phyloP scores from a whole-genome alignment of 139 green algal species.

The Micractinium sp. region DNA sequence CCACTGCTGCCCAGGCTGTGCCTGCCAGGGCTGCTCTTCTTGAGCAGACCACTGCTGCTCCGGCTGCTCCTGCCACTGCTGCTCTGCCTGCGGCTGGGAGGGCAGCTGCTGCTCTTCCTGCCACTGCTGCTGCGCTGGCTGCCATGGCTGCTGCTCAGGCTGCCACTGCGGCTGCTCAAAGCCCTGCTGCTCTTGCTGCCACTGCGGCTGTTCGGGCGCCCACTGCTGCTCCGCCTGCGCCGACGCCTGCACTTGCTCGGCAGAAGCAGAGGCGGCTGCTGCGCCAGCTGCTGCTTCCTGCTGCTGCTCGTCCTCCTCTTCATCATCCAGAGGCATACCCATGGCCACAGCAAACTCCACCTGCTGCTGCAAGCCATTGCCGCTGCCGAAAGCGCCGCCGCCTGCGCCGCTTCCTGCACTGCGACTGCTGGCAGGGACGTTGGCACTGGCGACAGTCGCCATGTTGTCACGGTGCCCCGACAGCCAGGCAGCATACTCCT shows the following conservation, averaged over 20 bases:
- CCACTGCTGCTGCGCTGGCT: background rate
- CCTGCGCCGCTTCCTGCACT: background rate
- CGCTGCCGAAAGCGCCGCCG: background rate
- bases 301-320: background rate
- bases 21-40: background rate
- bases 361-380: slow-evolving; percentile 30
- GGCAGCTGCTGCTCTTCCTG: background rate
- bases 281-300: background rate
- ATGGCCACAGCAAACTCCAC: slow-evolving; percentile 29
- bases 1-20: background rate
- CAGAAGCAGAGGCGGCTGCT: background rate
- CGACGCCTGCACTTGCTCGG: background rate
- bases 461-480: slow-evolving; percentile 1
- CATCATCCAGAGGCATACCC: background rate
- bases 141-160: background rate
- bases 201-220: background rate
- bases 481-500: slow-evolving; percentile 35
- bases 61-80: background rate
- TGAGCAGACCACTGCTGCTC: background rate
- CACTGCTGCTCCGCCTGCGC: background rate
- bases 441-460: no score
- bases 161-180: background rate
- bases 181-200: slow-evolving; percentile 12
- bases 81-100: background rate
- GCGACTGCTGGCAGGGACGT: background rate